Evolutionary conservation across 768 basidiomycete genomes (phyloP), one percentile per base, ranked within the genome.

Genomic region (Termitomyces sp.): DNA sequence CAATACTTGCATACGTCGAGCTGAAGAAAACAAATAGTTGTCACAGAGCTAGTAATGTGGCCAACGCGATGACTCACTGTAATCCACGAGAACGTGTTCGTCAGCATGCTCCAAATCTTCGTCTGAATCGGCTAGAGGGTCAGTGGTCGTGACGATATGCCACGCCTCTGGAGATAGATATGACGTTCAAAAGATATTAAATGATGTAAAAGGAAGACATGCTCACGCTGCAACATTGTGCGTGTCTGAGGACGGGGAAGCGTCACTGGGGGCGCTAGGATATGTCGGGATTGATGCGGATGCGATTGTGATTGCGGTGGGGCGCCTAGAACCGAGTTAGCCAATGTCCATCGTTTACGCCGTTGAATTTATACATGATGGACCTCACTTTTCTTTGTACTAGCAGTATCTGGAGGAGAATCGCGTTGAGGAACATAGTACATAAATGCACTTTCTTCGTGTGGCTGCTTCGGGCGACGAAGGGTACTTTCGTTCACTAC

Each of bases 71-170:
- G 35, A 56, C 87, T 65, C 64, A 87, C 89, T 75, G 64, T 90
- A 90, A 62, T 92, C 89, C 48, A 77, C 66, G 42, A 81, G 78
- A 45, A 80, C 74, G 61, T 87, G 74, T 56, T 88, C 83, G 57
- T 90, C 86, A 54, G 77, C 74, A 54, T 76, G 51, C 29, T 64
- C 63, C 32, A 62, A 69, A 64, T 92, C 90, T 38, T 87, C 86
- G 62, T 91, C 89, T 12, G 89, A 90, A 71, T 89, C 87, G 12
- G 71, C 74, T 16, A 90, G 73, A 16, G 89, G 86, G 65, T 91
- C 88, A 35, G 77, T 77, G 27, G 79, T 81, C 38, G 77, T 77
- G 29, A 84, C 78, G 32, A 82, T 72, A 63, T 86, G 83, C 88
- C 87, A 91, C 7, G 89, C 88, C 57, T 91, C 90, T 92, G 37